phyloP scores from a whole-genome alignment of 176 grass and related monocot genomes.

The Olyra latifolia region DNA sequence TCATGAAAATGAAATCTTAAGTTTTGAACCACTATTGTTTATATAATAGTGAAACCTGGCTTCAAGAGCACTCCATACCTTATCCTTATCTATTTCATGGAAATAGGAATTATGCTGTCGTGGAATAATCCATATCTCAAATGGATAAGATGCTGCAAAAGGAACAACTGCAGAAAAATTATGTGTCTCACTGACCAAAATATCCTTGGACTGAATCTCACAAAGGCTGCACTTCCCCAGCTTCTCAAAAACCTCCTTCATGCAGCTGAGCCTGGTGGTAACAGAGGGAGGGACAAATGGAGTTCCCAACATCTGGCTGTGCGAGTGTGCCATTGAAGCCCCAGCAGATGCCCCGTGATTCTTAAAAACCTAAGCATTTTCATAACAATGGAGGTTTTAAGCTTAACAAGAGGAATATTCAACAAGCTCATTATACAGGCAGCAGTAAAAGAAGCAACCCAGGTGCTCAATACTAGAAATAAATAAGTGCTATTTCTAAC shows the following conservation, averaged over 20 bases:
- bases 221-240: constrained; percentile 77
- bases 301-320: constrained; percentile 93
- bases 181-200: constrained; percentile 54
- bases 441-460: background rate
- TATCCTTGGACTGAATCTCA: constrained; percentile 51
- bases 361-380: constrained; percentile 74
- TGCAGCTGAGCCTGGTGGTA: constrained; percentile 57
- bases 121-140: constrained; percentile 94
- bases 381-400: background rate
- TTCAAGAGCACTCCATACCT: constrained; percentile 39
- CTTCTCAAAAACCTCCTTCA: constrained; percentile 67
- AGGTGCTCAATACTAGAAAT: background rate
- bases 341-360: constrained; percentile 91
- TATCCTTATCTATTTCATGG: constrained; percentile 77
- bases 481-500: background rate
- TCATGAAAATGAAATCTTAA: background rate
- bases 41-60: background rate
- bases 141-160: constrained; percentile 92
- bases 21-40: background rate
- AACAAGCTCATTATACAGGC: background rate
- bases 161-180: constrained; percentile 80
- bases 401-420: background rate
- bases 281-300: constrained; percentile 82
- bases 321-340: constrained; percentile 93
- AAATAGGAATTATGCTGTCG: constrained; percentile 66